Conservation (phyloP, 2,329 filamentous ascomycete genomes). For the Apiospora aurea region DNA sequence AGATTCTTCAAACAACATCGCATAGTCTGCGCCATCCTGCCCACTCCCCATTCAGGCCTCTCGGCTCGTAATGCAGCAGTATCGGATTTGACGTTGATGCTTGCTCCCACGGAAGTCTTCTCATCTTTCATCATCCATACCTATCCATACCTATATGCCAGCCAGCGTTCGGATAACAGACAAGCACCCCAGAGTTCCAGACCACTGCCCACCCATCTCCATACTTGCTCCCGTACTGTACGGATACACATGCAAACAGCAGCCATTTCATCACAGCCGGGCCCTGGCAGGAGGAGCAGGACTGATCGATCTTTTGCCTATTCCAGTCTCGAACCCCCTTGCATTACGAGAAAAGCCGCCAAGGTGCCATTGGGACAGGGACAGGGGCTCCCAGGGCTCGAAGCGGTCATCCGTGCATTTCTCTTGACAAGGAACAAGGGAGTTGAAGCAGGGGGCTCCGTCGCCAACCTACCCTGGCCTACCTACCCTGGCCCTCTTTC, state of each 20-base stretch:
- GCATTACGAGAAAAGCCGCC: slow-evolving; percentile 24
- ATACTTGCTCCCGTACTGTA: slow-evolving; percentile 3
- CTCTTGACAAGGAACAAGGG: not conserved
- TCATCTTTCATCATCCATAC: not conserved
- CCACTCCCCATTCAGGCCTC: not conserved
- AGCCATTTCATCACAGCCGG: not conserved
- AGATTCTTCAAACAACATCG: not conserved
- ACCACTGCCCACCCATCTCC: not conserved
- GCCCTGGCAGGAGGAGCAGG: not conserved
- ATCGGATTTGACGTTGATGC: not conserved
- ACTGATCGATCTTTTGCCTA: slow-evolving; percentile 21
- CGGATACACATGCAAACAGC: not conserved
- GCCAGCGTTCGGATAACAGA: too few species aligned
- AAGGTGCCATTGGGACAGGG: slow-evolving; percentile 17
- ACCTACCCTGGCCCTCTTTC: slow-evolving; percentile 25
- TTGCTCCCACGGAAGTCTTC: not conserved
- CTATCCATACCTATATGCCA: not conserved
- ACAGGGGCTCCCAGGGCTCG: slow-evolving; percentile 6
- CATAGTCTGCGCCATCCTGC: not conserved
- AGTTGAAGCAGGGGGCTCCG: slow-evolving; percentile 22
- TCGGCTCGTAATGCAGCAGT: not conserved
- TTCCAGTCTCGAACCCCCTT: not conserved
- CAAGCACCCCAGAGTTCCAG: slow-evolving; percentile 15
- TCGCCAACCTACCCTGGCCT: slow-evolving; percentile 6
- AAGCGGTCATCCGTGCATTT: slow-evolving; percentile 20